These are phyloP conservation scores for Boeremia lycopersici DNA, from an alignment of 2,329 filamentous ascomycete genomes.

Conservation along the genomic window DNA sequence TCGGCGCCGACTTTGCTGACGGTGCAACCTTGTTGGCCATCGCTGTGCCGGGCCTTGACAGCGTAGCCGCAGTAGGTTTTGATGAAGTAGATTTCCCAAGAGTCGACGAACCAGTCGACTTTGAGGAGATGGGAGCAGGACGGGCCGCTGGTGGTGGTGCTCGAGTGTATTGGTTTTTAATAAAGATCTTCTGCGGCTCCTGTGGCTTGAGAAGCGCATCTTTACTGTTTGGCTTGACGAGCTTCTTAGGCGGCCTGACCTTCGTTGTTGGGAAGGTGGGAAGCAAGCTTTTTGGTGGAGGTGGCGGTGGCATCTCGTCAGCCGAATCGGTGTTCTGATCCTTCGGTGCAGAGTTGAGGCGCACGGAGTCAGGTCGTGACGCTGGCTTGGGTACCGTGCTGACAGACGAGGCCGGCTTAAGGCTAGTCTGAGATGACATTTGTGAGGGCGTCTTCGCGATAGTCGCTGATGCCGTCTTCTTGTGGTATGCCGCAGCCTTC, in stretches of 20 bases:
- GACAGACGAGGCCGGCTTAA: conserved; percentile 49
- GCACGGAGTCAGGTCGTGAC: conserved; percentile 30
- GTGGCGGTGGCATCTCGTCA: conserved; percentile 66
- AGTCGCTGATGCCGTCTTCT: conserved; percentile 44
- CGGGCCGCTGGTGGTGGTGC: conserved; percentile 62
- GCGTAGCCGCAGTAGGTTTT: conserved; percentile 56
- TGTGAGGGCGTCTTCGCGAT: conserved; percentile 58
- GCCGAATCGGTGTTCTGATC: conserved; percentile 49
- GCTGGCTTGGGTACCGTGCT: conserved; percentile 37
- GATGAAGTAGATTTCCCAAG: conserved; percentile 24
- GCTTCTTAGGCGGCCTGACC: conserved; percentile 52
- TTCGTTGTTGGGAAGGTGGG: conserved; percentile 54
- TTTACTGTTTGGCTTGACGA: conserved; percentile 65
- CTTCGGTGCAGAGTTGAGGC: conserved; percentile 33
- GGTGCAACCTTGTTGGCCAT: conserved; percentile 30
- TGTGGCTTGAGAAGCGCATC: conserved; percentile 65
- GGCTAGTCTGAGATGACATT: conserved; percentile 44
- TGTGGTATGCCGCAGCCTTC: conserved; percentile 60
- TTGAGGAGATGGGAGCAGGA: conserved; percentile 47
- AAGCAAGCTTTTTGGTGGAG: conserved; percentile 58
- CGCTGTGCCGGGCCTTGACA: conserved; percentile 44
- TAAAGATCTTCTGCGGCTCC: conserved; percentile 65
- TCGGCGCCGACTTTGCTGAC: conserved; percentile 28
- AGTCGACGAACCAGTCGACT: conserved; percentile 32
- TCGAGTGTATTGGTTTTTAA: conserved; percentile 59